phyloP scores from a whole-genome alignment of 257 asterid species.

The Petunia secreta region DNA sequence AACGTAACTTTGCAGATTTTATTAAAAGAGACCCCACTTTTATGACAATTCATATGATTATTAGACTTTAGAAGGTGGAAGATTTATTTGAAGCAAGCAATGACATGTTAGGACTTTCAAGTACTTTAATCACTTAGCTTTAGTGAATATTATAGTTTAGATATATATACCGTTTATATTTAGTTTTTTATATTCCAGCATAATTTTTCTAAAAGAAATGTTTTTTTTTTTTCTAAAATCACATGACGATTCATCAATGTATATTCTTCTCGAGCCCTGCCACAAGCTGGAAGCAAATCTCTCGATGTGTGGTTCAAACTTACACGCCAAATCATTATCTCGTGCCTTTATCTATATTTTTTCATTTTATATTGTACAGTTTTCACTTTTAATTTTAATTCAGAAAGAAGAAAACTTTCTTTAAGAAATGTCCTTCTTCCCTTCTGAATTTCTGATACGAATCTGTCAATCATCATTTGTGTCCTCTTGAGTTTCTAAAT shows the following conservation, averaged over 20 bases:
- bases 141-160: neutral
- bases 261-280: slow-evolving; percentile 72
- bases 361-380: neutral
- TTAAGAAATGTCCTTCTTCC: neutral
- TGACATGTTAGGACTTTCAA: slow-evolving; percentile 58
- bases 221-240: neutral
- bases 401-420: neutral
- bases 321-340: slow-evolving; percentile 81
- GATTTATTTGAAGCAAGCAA: slow-evolving; percentile 50
- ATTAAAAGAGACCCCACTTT: slow-evolving; percentile 20
- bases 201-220: neutral
- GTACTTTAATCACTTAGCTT: slow-evolving; percentile 48
- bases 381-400: neutral
- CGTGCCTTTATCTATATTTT: slow-evolving; percentile 36
- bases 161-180: neutral
- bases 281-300: slow-evolving; percentile 46
- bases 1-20: neutral
- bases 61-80: slow-evolving; percentile 43
- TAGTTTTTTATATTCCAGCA: neutral
- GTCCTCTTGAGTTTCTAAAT: slow-evolving; percentile 8
- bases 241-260: slow-evolving; percentile 39
- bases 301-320: slow-evolving; percentile 56
- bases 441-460: slow-evolving; percentile 15
- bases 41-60: slow-evolving; percentile 26
- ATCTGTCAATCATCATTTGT: slow-evolving; percentile 56